phyloP scores from a whole-genome alignment of 2,329 filamentous ascomycete genomes.

The Aspergillus alliaceus region DNA sequence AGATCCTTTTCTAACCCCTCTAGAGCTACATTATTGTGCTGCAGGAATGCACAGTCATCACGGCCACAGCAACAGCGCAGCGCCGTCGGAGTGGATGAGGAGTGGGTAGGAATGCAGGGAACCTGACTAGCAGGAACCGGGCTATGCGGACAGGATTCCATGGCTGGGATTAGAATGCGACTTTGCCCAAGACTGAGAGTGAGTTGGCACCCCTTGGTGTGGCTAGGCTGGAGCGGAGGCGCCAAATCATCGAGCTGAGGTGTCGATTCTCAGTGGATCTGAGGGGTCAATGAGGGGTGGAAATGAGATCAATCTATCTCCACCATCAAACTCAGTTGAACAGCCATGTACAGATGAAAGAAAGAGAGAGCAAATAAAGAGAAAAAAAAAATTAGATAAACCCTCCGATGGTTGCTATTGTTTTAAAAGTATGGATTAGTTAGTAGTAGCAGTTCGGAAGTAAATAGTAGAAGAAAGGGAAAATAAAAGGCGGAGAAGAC shows the following conservation, averaged over 20 bases:
- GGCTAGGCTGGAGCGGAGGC: slow-evolving; percentile 15
- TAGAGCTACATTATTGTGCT: slow-evolving; percentile 75
- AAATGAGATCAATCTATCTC: not conserved
- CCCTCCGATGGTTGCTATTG: not conserved
- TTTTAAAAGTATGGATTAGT: not conserved
- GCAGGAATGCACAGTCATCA: slow-evolving; percentile 73
- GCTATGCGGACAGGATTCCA: slow-evolving; percentile 30
- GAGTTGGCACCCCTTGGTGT: slow-evolving; percentile 32
- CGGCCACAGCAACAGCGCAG: slow-evolving; percentile 80
- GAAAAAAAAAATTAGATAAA: too few species aligned
- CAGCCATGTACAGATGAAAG: not conserved
- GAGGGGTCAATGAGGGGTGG: slow-evolving; percentile 1
- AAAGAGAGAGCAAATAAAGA: too few species aligned
- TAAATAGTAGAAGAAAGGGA: not conserved
- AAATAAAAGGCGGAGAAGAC: not conserved
- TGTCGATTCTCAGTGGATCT: not conserved
- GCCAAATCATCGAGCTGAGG: slow-evolving; percentile 20
- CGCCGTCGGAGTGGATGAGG: slow-evolving; percentile 23
- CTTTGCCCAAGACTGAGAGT: slow-evolving; percentile 6
- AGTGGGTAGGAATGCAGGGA: slow-evolving; percentile 36
- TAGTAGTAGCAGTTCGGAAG: not conserved
- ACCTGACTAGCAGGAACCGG: slow-evolving; percentile 18
- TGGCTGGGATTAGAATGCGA: slow-evolving; percentile 17
- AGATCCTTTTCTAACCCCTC: slow-evolving; percentile 85
- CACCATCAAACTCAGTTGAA: not conserved